phyloP scores from a whole-genome alignment of 1,139 yeast species.

The Saccharomycopsis phalli region DNA sequence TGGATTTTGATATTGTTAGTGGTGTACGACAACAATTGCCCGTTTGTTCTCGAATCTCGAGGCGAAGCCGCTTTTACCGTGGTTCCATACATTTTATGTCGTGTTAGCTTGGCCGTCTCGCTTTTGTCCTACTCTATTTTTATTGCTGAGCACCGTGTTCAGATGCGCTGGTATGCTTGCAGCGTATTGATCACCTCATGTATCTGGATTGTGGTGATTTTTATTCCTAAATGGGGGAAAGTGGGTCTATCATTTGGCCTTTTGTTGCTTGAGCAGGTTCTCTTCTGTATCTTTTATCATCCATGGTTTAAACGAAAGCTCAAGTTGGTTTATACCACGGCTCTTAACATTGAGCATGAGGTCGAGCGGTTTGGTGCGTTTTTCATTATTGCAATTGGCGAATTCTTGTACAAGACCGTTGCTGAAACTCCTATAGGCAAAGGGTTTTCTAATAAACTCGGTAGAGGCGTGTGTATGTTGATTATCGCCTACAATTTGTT shows the following conservation, averaged over 20 bases:
- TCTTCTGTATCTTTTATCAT: conserved; percentile 33
- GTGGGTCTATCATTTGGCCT: conserved; percentile 39
- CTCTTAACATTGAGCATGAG: conserved; percentile 58
- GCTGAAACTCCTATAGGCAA: conserved; percentile 39
- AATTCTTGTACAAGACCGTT: conserved; percentile 51
- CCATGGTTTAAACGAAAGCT: conserved; percentile 37
- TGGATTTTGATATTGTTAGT: conserved; percentile 48
- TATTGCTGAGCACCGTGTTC: conserved; percentile 46
- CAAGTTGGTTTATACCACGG: conserved; percentile 44
- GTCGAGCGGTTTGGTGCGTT: conserved; percentile 53
- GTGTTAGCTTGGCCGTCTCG: conserved; percentile 32
- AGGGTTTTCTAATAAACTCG: conserved; percentile 39
- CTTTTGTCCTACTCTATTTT: conserved; percentile 39
- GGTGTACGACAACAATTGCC: conserved; percentile 44
- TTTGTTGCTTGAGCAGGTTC: conserved; percentile 35
- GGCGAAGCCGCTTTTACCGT: conserved; percentile 37
- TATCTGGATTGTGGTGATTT: conserved; percentile 41
- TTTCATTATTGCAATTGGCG: conserved; percentile 59
- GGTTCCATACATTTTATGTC: conserved; percentile 40
- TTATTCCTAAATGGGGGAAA: conserved; percentile 36
- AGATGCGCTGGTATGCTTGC: conserved; percentile 37
- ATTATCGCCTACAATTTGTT: conserved; percentile 43
- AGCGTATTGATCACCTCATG: conserved; percentile 30
- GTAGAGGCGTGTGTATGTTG: conserved; percentile 42
- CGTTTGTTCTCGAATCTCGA: conserved; percentile 29